Conservation (phyloP, 805 yeast genomes). For the Candida nanaspora region DNA sequence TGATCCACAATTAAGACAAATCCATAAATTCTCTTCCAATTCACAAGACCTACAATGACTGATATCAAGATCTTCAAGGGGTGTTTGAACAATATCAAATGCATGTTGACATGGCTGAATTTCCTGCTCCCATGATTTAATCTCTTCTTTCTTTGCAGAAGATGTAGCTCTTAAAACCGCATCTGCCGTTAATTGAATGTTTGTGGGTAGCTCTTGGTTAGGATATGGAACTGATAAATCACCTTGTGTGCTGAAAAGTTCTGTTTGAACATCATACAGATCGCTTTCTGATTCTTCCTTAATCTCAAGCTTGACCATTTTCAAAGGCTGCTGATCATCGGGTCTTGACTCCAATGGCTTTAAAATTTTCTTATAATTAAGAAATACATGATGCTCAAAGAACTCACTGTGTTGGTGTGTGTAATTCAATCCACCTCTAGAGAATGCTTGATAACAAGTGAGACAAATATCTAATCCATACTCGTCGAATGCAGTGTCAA, state of each 20-base stretch:
- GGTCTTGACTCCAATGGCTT: constrained; percentile 32
- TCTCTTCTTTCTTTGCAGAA: constrained; percentile 53
- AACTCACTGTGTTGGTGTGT: constrained; percentile 47
- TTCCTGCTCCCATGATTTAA: constrained; percentile 90
- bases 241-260: constrained; percentile 32
- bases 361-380: constrained; percentile 49
- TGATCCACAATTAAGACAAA: constrained; percentile 86
- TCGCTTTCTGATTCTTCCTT: constrained; percentile 58
- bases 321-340: constrained; percentile 27
- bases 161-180: constrained; percentile 52
- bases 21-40: constrained; percentile 77
- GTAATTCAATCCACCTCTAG: constrained; percentile 41
- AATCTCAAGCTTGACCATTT: constrained; percentile 62
- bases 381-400: constrained; percentile 46
- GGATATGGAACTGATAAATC: constrained; percentile 23
- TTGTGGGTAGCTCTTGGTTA: constrained; percentile 18
- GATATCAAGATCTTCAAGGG: constrained; percentile 23
- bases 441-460: constrained; percentile 63
- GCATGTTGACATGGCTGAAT: constrained; percentile 77
- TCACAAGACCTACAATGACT: constrained; percentile 52
- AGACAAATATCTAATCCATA: constrained; percentile 73
- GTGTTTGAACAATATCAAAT: constrained; percentile 37
- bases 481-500: constrained; percentile 52
- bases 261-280: constrained; percentile 39
- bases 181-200: constrained; percentile 28